Conservation (phyloP, 495 filamentous ascomycete genomes). For the Rhizodiscina lignyota region DNA sequence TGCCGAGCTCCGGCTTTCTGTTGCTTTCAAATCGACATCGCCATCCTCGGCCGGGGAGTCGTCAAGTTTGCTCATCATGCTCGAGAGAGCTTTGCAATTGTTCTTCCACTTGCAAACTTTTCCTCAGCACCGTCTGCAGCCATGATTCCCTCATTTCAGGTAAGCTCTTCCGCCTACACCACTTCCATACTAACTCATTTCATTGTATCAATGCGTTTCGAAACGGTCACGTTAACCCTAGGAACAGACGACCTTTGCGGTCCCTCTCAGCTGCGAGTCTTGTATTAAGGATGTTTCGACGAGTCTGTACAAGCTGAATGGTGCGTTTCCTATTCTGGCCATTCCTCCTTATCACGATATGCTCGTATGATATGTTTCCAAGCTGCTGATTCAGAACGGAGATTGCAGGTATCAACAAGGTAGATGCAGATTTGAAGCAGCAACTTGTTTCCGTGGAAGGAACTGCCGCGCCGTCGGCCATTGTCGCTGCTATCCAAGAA, state of each 20-base stretch:
- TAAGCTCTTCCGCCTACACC: conserved; percentile 13
- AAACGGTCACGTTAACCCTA: not conserved
- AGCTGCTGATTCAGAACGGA: no score
- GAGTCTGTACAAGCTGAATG: conserved; percentile 55
- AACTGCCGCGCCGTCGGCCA: conserved; percentile 69
- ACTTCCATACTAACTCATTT: conserved; percentile 2
- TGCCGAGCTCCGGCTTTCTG: no score
- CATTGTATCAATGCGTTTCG: no score
- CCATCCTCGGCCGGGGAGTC: no score
- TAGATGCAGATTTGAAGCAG: conserved; percentile 45
- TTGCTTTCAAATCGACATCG: no score
- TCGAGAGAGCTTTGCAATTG: no score
- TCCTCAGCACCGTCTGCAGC: no score
- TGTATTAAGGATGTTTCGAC: conserved; percentile 74
- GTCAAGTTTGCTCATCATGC: no score
- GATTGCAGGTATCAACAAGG: conserved; percentile 42
- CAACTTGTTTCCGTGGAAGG: conserved; percentile 56
- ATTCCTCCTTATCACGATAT: no score
- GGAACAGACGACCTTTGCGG: conserved; percentile 74
- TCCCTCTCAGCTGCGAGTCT: conserved; percentile 76
- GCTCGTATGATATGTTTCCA: no score
- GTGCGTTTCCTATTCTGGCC: no score
- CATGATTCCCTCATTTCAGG: conserved; percentile 46
- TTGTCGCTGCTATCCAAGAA: conserved; percentile 71
- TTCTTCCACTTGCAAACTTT: no score